A percentile compares a stretch with the other conserved stretches of the same genome.
These are phyloP conservation scores for Fusarium sp. DNA, from an alignment of 2,329 filamentous ascomycete genomes.

Conservation along the genomic window DNA sequence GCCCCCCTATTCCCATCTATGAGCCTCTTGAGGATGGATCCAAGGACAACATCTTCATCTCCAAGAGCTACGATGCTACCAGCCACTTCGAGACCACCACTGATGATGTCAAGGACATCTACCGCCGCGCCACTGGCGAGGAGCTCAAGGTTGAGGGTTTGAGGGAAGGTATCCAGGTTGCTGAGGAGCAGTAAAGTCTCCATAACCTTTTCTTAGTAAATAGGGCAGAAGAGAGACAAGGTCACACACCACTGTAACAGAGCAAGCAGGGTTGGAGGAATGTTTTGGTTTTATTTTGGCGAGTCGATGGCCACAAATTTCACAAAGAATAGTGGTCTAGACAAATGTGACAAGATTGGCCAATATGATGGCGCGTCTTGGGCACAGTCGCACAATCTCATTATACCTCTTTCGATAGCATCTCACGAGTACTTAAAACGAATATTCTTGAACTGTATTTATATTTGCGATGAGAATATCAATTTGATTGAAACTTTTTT, in stretches of 20 bases:
- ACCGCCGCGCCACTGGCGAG: conserved; percentile 83
- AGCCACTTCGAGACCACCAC: conserved; percentile 94
- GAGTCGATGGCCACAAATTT: conserved; percentile 13
- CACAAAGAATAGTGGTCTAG: conserved; percentile 7
- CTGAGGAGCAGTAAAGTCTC: conserved; percentile 69
- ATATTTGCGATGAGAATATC: conserved; percentile 7
- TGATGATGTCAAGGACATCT: conserved; percentile 96
- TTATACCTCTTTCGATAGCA: conserved; percentile 50
- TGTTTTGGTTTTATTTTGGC: conserved; percentile 28
- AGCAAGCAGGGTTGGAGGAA: conserved; percentile 24
- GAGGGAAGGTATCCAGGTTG: conserved; percentile 81
- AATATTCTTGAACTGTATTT: conserved; percentile 24
- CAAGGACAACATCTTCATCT: conserved; percentile 95
- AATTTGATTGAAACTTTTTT: conserved; percentile 29
- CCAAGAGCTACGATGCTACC: conserved; percentile 97
- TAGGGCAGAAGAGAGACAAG: conserved; percentile 27
- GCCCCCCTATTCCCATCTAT: conserved; percentile 91
- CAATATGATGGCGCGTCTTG: conserved; percentile 40
- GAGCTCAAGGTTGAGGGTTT: conserved; percentile 90
- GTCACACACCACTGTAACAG: conserved; percentile 19
- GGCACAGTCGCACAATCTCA: conserved; percentile 43
- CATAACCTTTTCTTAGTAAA: conserved; percentile 4
- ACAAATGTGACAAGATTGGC: conserved; percentile 19
- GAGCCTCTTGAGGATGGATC: conserved; percentile 86
- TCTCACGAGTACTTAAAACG: conserved; percentile 37